Base-by-base conservation (phyloP, 2,329 filamentous ascomycete genomes). In the Neopestalotiopsis sp. region DNA sequence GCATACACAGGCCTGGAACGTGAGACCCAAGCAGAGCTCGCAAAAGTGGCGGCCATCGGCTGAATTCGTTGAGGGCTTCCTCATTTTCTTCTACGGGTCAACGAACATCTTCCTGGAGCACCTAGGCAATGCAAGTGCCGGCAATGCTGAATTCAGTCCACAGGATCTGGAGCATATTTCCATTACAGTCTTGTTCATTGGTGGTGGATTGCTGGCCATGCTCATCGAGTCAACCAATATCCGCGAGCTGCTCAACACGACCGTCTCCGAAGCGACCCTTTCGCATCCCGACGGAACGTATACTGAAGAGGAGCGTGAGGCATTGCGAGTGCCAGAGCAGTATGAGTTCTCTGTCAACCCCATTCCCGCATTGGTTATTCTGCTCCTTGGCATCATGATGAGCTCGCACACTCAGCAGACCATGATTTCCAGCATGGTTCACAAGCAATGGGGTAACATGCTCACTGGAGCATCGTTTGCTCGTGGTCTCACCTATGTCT, bases 31-130 rank as follows among this genome's bases (percentile, higher is more conserved):
- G 70, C 76, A 75, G 17, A 70, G 73, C 13, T 86, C 89, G 20
- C 86, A 88, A 72, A 88, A 85, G 76, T 92, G 91, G 88, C 89
- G 89, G 65, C 93, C 92, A 1, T 93, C 93, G 0, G 94, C 93
- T 30, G 95, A 98, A 81, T 97, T 97, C 74, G 89, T 92, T 63
- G 95, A 98, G 80, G 97, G 94, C 42, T 91, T 92, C 68, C 88
- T 97, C 73, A 98, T 98, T 72, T 97, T 94, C 83, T 84, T 94
- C 38, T 98, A 98, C 77, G 95, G 96, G 42, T 85, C 90, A 2
- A 95, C 91, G 70, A 98, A 98, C 80, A 91, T 98, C 68, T 98
- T 97, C 80, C 85, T 98, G 38, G 95, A 98, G 80, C 95, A 97
- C 77, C 86, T 98, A 32, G 90, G 91, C 67, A 88, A 87, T 65